These are phyloP conservation scores for Lichtheimia hyalospora DNA, from an alignment of 371 early-diverging fungal species.

Conservation along the genomic window DNA sequence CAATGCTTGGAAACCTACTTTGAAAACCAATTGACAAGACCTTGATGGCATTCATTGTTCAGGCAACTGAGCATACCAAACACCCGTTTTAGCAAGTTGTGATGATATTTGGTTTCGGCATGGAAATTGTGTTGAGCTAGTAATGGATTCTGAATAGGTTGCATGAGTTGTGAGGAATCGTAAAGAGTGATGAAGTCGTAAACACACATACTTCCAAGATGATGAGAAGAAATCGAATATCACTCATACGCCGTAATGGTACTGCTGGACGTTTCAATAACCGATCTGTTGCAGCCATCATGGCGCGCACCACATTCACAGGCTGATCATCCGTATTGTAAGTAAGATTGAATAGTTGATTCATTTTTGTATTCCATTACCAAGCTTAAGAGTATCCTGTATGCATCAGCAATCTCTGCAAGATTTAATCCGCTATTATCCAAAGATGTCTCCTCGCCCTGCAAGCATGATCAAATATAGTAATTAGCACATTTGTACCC, in stretches of 20 bases:
- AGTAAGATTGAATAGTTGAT: constrained; percentile 1
- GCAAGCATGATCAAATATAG: neutral
- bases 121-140: constrained; percentile 63
- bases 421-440: constrained; percentile 70
- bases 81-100: constrained; percentile 67
- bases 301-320: constrained; percentile 60
- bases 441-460: constrained; percentile 55
- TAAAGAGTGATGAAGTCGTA: neutral
- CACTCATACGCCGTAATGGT: constrained; percentile 50
- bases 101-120: constrained; percentile 71
- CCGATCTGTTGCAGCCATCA: constrained; percentile 79
- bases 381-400: constrained; percentile 64
- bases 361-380: constrained; percentile 42
- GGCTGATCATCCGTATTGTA: constrained; percentile 32
- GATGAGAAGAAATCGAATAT: constrained; percentile 81
- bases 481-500: neutral
- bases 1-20: constrained; percentile 32
- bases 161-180: neutral
- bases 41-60: constrained; percentile 76
- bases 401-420: constrained; percentile 69
- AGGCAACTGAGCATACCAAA: constrained; percentile 77
- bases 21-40: constrained; percentile 79
- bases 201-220: constrained; percentile 69
- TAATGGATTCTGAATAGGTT: constrained; percentile 61
- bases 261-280: constrained; percentile 79